Conservation (phyloP, 108 stramenopile genomes). For the Stephanodiscus minutulus region DNA sequence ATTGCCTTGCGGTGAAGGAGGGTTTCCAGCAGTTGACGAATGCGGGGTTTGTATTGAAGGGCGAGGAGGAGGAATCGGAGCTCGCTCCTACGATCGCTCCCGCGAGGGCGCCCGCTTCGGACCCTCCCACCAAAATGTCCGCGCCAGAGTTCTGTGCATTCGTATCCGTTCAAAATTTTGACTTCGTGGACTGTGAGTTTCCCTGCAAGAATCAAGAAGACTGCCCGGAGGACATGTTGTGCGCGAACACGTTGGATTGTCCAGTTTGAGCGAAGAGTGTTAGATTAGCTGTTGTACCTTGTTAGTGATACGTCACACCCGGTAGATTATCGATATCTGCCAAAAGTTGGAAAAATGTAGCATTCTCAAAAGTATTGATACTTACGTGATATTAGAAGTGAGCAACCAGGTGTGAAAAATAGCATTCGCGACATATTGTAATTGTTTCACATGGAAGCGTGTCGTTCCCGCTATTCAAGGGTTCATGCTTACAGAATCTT, state of each 20-base stretch:
- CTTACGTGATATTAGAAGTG: too few relatives aligned
- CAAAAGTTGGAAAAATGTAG: too few relatives aligned
- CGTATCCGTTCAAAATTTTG: neutral
- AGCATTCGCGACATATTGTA: too few relatives aligned
- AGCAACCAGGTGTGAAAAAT: too few relatives aligned
- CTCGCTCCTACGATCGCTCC: neutral
- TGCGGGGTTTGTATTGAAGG: conserved; percentile 26
- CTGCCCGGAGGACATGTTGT: neutral
- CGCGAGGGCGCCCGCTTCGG: neutral
- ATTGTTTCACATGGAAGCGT: too few relatives aligned
- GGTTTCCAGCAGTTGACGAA: conserved; percentile 20
- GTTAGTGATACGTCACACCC: too few relatives aligned
- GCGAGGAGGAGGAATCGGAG: neutral
- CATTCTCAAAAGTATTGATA: too few relatives aligned
- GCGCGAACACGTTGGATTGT: neutral
- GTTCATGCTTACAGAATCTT: too few relatives aligned
- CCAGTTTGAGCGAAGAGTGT: too few relatives aligned
- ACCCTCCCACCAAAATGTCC: neutral
- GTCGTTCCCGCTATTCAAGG: too few relatives aligned
- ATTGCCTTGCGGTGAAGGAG: conserved; percentile 18
- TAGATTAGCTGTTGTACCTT: too few relatives aligned
- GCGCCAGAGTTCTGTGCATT: neutral
- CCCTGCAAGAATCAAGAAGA: neutral
- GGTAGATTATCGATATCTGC: too few relatives aligned
- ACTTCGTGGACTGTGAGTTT: neutral